Base-by-base conservation (phyloP, 139 green algal species). In the Coelastrella sp. region DNA sequence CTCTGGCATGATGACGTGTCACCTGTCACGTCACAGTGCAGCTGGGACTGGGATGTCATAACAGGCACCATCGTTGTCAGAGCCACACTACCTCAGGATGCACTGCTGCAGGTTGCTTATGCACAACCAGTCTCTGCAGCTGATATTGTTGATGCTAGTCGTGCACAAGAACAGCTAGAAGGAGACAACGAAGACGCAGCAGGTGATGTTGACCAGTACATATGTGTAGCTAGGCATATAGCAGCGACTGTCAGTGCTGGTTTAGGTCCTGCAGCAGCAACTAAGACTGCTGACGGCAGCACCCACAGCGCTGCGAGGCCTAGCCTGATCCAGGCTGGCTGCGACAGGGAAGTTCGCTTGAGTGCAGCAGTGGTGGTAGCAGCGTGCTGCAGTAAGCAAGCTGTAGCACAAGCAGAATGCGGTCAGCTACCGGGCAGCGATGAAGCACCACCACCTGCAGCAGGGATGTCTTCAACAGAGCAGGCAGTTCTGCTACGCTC, bases 301-400 rank as follows among this genome's bases (percentile, higher is more conserved):
- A 23, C 16, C 32, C 78, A 64, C 80, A 86, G 60, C 16, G 47
- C 19, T n/a, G 58, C 4, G 59, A 73, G 59, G 47, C 8, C 19
- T 17, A 66, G 78, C 60, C n/a, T n/a, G n/a, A n/a, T n/a, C n/a
- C n/a, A n/a, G n/a, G n/a, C n/a, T n/a, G n/a, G n/a, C n/a, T n/a
- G n/a, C n/a, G n/a, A n/a, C 8, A 64, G 76, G 59, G 7, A 22
- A 5, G 60, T 20, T 60, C 17, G 13, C 47, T n/a, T 87, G 22
- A 68, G 57, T 14, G 82, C 82, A 32, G 82, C 82, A 61, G 82
- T 78, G 5, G 64, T 87, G 14, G 82, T 87, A 23, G 64, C 82
- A 68, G 82, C 82, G 32, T 87, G 82, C 65, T 87, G 82, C 64
- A 87, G 82, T 20, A 58, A 8, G 32, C 82, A 87, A 71, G 82